Conservation (phyloP, 2,329 filamentous ascomycete genomes). For the Aspergillus pseudoviridinutans region DNA sequence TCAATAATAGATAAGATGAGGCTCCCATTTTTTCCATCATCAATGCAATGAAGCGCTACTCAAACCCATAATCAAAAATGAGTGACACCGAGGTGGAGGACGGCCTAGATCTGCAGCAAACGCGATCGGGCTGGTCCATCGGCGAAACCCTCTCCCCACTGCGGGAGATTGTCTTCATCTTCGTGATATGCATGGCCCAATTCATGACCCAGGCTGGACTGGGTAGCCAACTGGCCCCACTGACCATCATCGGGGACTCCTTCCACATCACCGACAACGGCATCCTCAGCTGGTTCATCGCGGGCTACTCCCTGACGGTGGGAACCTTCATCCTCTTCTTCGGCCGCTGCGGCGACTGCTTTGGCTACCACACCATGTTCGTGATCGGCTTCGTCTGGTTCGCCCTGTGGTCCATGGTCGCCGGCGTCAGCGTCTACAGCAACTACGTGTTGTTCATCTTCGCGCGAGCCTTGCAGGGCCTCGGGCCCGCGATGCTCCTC, state of each 20-base stretch:
- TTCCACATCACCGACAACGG: slow-evolving; percentile 45
- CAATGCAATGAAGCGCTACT: not conserved
- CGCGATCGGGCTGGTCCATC: slow-evolving; percentile 14
- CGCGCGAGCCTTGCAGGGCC: slow-evolving; percentile 49
- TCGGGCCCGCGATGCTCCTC: slow-evolving; percentile 58
- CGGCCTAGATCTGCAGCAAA: slow-evolving; percentile 2
- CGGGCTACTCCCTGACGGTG: slow-evolving; percentile 51
- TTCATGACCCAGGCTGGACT: slow-evolving; percentile 49
- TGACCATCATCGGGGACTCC: slow-evolving; percentile 46
- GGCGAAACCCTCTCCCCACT: slow-evolving; percentile 19
- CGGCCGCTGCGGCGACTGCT: slow-evolving; percentile 33
- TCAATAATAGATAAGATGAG: not conserved
- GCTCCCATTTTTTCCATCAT: not conserved
- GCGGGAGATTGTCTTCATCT: slow-evolving; percentile 32
- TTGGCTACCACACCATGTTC: slow-evolving; percentile 28
- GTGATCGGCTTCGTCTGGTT: slow-evolving; percentile 29
- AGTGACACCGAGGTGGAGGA: not conserved
- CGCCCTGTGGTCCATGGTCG: slow-evolving; percentile 24
- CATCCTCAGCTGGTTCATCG: slow-evolving; percentile 54
- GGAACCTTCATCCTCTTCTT: slow-evolving; percentile 39
- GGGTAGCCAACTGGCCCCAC: slow-evolving; percentile 46
- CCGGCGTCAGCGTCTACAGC: slow-evolving; percentile 25
- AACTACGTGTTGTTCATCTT: slow-evolving; percentile 46
- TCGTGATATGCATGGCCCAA: slow-evolving; percentile 34
- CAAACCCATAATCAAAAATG: not conserved